Percentiles rank a stretch among this genome's conserved stretches.
These are phyloP conservation scores for Cephalotrichum gorgonifer DNA, from an alignment of 2,329 filamentous ascomycete genomes.

Conservation along the genomic window DNA sequence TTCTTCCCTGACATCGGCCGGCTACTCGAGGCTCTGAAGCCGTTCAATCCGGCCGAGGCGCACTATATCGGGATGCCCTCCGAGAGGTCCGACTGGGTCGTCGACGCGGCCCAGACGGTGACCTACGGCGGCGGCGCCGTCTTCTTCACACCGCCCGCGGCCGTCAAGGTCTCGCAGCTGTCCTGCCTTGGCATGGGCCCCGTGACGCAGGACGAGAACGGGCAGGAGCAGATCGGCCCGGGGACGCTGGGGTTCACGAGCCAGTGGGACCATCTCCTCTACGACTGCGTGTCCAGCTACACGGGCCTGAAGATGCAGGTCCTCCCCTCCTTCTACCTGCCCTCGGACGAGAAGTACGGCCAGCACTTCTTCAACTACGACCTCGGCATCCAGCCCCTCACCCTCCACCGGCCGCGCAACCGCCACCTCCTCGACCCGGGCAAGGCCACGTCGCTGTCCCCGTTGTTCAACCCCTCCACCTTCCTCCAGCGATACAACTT, in stretches of 20 bases:
- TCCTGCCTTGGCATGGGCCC: conserved; percentile 24
- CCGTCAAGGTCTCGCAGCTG: conserved; percentile 21
- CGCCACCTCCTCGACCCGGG: conserved; percentile 28
- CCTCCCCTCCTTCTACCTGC: conserved; percentile 31
- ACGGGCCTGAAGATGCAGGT: conserved; percentile 27
- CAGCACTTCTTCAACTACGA: conserved; percentile 22
- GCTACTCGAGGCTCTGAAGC: conserved; percentile 25
- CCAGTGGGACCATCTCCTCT: conserved; percentile 30
- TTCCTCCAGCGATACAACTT: conserved; percentile 37
- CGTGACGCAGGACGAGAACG: not conserved
- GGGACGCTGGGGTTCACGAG: conserved; percentile 12
- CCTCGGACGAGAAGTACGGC: conserved; percentile 20
- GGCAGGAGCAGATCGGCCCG: conserved; percentile 6
- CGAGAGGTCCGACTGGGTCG: conserved; percentile 30
- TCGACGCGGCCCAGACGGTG: conserved; percentile 21
- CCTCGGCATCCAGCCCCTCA: conserved; percentile 27
- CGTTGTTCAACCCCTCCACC: conserved; percentile 32
- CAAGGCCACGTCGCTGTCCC: conserved; percentile 28
- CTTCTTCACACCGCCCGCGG: conserved; percentile 25
- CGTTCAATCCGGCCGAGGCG: conserved; percentile 19
- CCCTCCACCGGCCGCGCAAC: conserved; percentile 27
- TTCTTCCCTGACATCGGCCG: conserved; percentile 32
- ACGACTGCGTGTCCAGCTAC: conserved; percentile 25
- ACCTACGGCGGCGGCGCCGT: conserved; percentile 35
- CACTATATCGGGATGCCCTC: conserved; percentile 33